Conservation (phyloP, 768 basidiomycete genomes). For the Crepidotus variabilis region DNA sequence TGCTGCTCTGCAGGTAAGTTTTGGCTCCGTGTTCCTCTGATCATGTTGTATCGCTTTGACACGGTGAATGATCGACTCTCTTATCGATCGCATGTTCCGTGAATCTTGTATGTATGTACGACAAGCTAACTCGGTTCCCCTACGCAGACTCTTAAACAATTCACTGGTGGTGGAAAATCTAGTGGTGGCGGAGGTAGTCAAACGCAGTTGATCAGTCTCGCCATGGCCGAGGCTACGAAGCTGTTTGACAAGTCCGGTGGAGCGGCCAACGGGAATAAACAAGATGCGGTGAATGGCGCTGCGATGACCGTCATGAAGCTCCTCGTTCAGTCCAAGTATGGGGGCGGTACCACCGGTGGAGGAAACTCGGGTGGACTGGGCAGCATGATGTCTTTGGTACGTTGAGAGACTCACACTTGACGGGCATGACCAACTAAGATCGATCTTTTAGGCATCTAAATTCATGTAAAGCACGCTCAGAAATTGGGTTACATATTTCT, state of each 20-base stretch:
- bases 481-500: conserved; percentile 15
- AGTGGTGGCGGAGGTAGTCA: conserved; percentile 37
- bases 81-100: background rate
- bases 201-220: conserved; percentile 75
- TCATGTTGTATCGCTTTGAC: background rate
- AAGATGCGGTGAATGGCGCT: conserved; percentile 82
- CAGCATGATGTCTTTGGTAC: conserved; percentile 57
- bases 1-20: conserved; percentile 65
- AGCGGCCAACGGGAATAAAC: conserved; percentile 64
- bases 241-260: conserved; percentile 71
- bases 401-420: no score
- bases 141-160: conserved; percentile 58
- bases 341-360: conserved; percentile 46
- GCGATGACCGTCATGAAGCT: conserved; percentile 86
- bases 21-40: background rate
- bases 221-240: conserved; percentile 80
- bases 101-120: background rate
- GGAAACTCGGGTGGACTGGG: conserved; percentile 69
- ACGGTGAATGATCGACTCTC: background rate
- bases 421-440: no score
- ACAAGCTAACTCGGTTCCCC: background rate
- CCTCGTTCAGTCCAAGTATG: conserved; percentile 63
- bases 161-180: conserved; percentile 50
- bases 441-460: background rate
- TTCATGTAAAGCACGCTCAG: conserved; percentile 20